Conservation (phyloP, 768 basidiomycete species). For the Symmetrospora coprosmae region DNA sequence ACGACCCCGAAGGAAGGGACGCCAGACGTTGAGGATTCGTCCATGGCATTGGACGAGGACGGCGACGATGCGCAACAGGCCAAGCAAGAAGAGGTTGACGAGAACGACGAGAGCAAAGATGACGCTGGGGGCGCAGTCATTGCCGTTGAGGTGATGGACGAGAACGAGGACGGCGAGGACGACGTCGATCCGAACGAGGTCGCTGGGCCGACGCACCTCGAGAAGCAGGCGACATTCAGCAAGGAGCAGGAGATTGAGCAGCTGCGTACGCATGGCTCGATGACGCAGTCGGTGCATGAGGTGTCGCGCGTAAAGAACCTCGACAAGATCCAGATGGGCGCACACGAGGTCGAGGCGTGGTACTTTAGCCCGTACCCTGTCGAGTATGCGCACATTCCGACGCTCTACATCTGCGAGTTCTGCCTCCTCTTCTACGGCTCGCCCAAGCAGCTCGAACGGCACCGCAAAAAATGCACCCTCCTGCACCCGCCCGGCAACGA, state of each 20-base stretch:
- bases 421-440: constrained; percentile 87
- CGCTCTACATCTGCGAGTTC: constrained; percentile 97
- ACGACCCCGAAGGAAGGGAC: constrained; percentile 23
- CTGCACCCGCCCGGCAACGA: constrained; percentile 96
- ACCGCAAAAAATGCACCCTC: constrained; percentile 78
- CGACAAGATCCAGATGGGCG: constrained; percentile 88
- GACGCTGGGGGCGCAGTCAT: constrained; percentile 36
- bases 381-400: constrained; percentile 88
- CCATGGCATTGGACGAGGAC: constrained; percentile 7
- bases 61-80: no score
- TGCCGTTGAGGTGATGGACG: constrained; percentile 29
- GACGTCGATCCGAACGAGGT: constrained; percentile 49
- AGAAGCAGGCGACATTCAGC: constrained; percentile 55
- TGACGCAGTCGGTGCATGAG: constrained; percentile 97
- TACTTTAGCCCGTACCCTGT: constrained; percentile 98
- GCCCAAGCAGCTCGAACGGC: constrained; percentile 75
- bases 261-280: constrained; percentile 88
- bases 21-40: background rate
- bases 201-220: constrained; percentile 43
- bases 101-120: constrained; percentile 43
- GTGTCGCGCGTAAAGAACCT: constrained; percentile 96
- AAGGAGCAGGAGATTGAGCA: constrained; percentile 99
- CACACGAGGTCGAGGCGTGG: constrained; percentile 98
- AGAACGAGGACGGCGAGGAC: constrained; percentile 53
- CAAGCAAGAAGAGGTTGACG: constrained; percentile 55